Conservation (phyloP, 73 alveolate genomes). For the Paraurostyla sp. region DNA sequence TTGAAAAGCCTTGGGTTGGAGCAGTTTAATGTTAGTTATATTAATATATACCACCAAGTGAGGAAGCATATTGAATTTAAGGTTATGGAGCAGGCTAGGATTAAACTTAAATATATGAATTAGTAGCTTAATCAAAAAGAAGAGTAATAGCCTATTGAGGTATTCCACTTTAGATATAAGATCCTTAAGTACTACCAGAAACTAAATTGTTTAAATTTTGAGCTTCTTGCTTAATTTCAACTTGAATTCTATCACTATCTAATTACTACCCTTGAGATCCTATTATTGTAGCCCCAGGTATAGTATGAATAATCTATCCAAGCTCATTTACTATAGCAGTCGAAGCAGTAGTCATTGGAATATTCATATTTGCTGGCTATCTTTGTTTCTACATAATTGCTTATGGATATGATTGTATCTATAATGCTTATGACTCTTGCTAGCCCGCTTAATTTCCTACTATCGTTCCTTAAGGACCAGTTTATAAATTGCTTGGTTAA, state of each 20-base stretch:
- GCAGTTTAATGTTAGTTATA: too few species aligned
- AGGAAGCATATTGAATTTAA: not conserved
- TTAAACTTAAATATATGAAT: slow-evolving; percentile 16
- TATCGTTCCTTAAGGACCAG: too few species aligned
- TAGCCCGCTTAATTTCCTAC: not conserved
- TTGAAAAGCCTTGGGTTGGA: too few species aligned
- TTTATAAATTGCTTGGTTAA: too few species aligned
- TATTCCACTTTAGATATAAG: not conserved
- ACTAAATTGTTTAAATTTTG: not conserved
- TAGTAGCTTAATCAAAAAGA: not conserved
- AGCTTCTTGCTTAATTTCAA: not conserved
- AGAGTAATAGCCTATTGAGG: not conserved
- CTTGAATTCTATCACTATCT: not conserved
- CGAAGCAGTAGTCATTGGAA: too few species aligned
- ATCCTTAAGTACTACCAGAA: not conserved
- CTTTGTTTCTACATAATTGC: not conserved
- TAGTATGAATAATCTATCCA: not conserved
- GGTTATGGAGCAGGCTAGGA: not conserved
- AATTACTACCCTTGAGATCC: too few species aligned
- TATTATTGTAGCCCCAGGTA: not conserved
- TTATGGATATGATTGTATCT: not conserved
- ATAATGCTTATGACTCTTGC: not conserved
- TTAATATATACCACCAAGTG: not conserved
- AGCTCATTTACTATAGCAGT: not conserved
- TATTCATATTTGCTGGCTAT: too few species aligned